phyloP scores from a whole-genome alignment of 768 basidiomycete species.

The Pulveroboletus sp. region DNA sequence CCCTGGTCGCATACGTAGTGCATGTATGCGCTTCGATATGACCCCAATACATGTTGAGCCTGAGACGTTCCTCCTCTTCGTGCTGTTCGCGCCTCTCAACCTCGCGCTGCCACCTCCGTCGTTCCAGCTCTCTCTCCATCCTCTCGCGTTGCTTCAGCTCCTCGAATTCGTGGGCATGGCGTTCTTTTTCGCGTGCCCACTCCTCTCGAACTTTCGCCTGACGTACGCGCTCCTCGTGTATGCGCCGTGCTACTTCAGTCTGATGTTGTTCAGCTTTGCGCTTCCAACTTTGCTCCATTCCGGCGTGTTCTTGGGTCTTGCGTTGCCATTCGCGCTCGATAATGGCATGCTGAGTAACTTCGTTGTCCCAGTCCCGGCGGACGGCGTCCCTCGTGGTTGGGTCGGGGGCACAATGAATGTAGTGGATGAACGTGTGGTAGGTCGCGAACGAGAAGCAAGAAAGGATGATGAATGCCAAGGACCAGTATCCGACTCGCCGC shows the following conservation, averaged over 20 bases:
- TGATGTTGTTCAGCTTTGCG: background rate
- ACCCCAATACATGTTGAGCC: slow-evolving; percentile 22
- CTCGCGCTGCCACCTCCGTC: slow-evolving; percentile 13
- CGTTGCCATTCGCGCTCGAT: background rate
- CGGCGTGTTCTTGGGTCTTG: background rate
- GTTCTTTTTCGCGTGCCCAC: slow-evolving; percentile 4
- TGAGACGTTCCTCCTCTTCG: slow-evolving; percentile 26
- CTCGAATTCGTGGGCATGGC: slow-evolving; percentile 1
- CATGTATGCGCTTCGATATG: slow-evolving; percentile 19
- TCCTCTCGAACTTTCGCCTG: slow-evolving; percentile 1
- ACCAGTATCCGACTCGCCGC: background rate
- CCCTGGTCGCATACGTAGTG: slow-evolving; percentile 25
- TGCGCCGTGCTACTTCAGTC: background rate
- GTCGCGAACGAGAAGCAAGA: background rate
- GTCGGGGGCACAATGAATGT: slow-evolving; percentile 4
- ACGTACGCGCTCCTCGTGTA: slow-evolving; percentile 4
- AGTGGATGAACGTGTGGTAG: background rate
- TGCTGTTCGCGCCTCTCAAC: slow-evolving; percentile 11
- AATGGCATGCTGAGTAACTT: background rate
- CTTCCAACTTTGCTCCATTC: slow-evolving; percentile 3
- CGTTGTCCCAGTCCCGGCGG: slow-evolving; percentile 8
- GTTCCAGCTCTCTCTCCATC: background rate
- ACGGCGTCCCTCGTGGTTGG: background rate
- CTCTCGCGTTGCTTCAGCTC: slow-evolving; percentile 7
- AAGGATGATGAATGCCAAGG: background rate